phyloP scores from a whole-genome alignment of 2,329 filamentous ascomycete species.

The Aspergillus neotritici region DNA sequence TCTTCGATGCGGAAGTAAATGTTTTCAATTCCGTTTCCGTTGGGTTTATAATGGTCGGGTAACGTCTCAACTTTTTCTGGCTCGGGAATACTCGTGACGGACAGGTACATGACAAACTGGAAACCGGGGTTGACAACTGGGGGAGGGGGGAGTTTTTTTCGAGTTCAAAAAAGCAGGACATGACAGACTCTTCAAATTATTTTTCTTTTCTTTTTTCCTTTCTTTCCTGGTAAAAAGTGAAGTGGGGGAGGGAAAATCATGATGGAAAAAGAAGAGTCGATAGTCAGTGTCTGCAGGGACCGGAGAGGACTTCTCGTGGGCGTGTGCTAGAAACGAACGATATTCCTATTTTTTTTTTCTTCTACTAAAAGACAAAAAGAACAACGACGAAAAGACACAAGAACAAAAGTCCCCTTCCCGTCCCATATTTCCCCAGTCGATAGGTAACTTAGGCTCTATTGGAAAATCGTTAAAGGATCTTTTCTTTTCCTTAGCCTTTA shows the following conservation, averaged over 20 bases:
- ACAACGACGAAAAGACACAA: too few relatives aligned
- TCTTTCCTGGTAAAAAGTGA: conserved; percentile 10
- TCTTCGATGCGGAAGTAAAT: conserved; percentile 88
- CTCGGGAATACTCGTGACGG: conserved; percentile 20
- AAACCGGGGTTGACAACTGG: too few relatives aligned
- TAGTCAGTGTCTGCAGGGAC: conserved; percentile 1
- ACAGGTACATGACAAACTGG: conserved; percentile 5
- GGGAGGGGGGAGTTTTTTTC: not conserved
- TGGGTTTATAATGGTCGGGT: conserved; percentile 32
- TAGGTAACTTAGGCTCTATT: conserved; percentile 13
- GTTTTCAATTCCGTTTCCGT: conserved; percentile 24
- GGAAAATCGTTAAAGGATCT: conserved; percentile 16
- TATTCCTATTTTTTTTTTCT: conserved; percentile 10
- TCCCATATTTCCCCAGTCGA: too few relatives aligned
- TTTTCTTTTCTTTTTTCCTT: conserved; percentile 11
- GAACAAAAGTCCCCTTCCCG: too few relatives aligned
- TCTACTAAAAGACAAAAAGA: too few relatives aligned
- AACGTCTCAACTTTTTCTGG: conserved; percentile 29
- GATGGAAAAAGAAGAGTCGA: conserved; percentile 2
- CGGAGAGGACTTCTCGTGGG: too few relatives aligned
- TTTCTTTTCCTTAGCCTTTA: conserved; percentile 1
- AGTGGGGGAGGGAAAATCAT: not conserved
- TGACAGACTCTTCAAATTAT: conserved; percentile 3
- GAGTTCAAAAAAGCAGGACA: conserved; percentile 3
- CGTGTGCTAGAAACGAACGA: too few relatives aligned